phyloP scores from a whole-genome alignment of 1,284 basidiomycete genomes.

The Salmacisia buchloeana region DNA sequence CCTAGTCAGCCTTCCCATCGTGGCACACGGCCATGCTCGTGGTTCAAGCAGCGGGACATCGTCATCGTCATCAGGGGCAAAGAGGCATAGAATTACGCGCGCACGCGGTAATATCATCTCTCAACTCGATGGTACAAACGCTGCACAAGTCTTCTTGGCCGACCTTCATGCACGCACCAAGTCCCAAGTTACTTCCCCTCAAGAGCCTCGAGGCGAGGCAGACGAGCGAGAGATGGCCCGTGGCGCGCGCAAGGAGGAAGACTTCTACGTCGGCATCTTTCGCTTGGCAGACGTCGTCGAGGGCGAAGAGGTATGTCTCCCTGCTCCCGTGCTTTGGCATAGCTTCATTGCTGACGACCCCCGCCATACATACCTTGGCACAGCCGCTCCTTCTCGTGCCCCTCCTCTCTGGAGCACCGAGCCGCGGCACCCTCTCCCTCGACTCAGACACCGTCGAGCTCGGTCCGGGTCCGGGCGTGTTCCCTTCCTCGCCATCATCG shows the following conservation, averaged over 20 bases:
- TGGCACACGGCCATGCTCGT: background rate
- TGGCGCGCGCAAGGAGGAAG: slow-evolving; percentile 60
- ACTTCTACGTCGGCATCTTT: slow-evolving; percentile 60
- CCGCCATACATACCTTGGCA: background rate
- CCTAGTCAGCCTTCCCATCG: background rate
- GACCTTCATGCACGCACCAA: slow-evolving; percentile 55
- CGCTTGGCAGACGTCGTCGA: slow-evolving; percentile 20
- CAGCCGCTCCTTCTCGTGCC: slow-evolving; percentile 17
- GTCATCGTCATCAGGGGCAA: background rate
- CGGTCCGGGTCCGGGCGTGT: slow-evolving; percentile 55
- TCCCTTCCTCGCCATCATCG: too few species aligned
- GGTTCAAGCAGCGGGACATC: background rate
- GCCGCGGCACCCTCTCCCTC: slow-evolving; percentile 67
- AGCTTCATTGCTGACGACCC: too few species aligned
- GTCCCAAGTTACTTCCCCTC: background rate
- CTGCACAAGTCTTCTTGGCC: slow-evolving; percentile 64
- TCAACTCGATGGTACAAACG: slow-evolving; percentile 62
- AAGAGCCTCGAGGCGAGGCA: slow-evolving; percentile 16
- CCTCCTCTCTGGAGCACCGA: slow-evolving; percentile 73
- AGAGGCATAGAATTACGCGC: slow-evolving; percentile 50
- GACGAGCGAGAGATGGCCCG: slow-evolving; percentile 23
- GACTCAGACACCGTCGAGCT: slow-evolving; percentile 64
- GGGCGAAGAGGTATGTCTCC: slow-evolving; percentile 4
- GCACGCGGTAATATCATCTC: slow-evolving; percentile 75
- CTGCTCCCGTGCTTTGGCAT: background rate